Base-by-base conservation (phyloP, 495 filamentous ascomycete species). In the Echria macrotheca region DNA sequence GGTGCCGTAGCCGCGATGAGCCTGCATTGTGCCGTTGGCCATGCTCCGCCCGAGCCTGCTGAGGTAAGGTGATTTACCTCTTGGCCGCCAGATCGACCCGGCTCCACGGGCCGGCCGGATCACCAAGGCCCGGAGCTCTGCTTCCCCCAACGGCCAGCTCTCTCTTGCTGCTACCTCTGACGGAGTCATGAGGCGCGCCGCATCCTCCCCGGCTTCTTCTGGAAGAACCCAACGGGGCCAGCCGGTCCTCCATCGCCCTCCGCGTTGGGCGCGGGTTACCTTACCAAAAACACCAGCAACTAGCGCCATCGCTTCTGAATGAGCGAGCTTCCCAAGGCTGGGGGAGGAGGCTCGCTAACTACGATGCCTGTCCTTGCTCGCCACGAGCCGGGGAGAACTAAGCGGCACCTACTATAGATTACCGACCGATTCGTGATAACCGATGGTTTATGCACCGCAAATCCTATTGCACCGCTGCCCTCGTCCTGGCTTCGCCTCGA, bases 31-130 rank as follows among this genome's bases (percentile, higher is more conserved):
- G n/a, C 2, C 8, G 14, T 17, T 17, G 5, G 14, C 35, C 17
- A 21, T 25, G 33, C 18, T 17, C 22, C 5, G 15, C 22, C 17
- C 17, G 18, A 17, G 18, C 22, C 38, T 46, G 44, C 29, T 32
- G 44, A 35, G 31, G 44, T 46, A 31, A 33, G 29, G 38, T 21
- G 21, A 41, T 41, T 25, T 33, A 22, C 18, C 12, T 31, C 31
- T 36, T 46, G 28, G 44, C 29, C 19, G 44, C 15, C 17, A 33
- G 36, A 22, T 12, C 31, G 44, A 46, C 44, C 43, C 44, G 60
- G 60, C 60, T 61, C 38, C 44, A 47, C 60, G 60, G 60, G 44
- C 60, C 60, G 60, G 48, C 33, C 29, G 48, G 35, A 46, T 47
- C 42, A 54, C 35, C 37, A 49, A 32, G 33, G 48, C 43, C 46